Evolutionary conservation across 352 stramenopile species (phyloP).

Genomic region (Globisporangium alternatum): DNA sequence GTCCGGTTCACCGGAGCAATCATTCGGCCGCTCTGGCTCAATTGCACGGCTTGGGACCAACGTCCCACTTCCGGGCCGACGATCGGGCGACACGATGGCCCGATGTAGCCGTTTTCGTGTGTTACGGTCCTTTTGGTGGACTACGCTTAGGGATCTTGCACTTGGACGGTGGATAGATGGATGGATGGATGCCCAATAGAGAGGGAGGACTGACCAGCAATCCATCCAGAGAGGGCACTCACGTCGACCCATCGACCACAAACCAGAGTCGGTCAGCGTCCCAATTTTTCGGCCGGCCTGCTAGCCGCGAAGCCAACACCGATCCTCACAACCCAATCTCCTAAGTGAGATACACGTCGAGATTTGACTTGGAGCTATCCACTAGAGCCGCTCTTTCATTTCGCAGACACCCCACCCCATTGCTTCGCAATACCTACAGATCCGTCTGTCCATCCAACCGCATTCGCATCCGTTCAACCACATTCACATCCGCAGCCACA

Average conservation of each 20-base stretch:
- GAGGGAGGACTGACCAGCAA: not conserved
- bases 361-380: slow-evolving; percentile 9
- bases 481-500: not conserved
- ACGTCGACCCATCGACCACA: slow-evolving; percentile 5
- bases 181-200: slow-evolving; percentile 3
- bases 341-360: slow-evolving; percentile 24
- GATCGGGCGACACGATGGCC: slow-evolving; percentile 3
- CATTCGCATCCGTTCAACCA: not conserved
- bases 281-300: not conserved
- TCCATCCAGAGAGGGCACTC: slow-evolving; percentile 13
- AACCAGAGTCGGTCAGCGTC: not conserved
- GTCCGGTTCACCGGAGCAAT: slow-evolving; percentile 6
- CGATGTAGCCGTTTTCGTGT: slow-evolving; percentile 14
- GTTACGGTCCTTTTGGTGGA: slow-evolving; percentile 10
- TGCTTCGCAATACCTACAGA: slow-evolving; percentile 1
- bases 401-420: slow-evolving; percentile 14
- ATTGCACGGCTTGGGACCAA: not conserved
- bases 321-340: slow-evolving; percentile 22
- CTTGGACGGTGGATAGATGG: slow-evolving; percentile 1
- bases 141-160: slow-evolving; percentile 11
- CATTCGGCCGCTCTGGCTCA: slow-evolving; percentile 8
- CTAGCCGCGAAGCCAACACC: slow-evolving; percentile 3
- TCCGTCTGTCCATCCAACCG: not conserved
- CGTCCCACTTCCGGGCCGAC: not conserved
- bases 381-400: not conserved